phyloP scores from a whole-genome alignment of 306 rosid species.

The Phaseolus lunatus region DNA sequence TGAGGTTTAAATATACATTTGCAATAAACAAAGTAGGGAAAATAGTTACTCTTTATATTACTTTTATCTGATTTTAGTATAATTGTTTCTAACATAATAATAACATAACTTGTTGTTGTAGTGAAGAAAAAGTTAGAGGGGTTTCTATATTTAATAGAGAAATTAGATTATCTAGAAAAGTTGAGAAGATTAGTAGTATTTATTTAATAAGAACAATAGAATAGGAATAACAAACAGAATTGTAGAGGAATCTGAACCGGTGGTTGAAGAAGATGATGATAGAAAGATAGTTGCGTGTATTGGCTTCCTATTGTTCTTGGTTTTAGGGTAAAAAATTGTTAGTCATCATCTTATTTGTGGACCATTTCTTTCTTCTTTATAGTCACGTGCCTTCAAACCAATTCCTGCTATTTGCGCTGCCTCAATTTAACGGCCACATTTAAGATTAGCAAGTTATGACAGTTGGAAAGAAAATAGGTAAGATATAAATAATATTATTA shows the following conservation, averaged over 20 bases:
- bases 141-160: neutral
- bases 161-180: neutral
- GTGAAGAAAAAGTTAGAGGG: neutral
- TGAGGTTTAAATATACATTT: too few relatives aligned
- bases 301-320: constrained; percentile 1
- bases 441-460: neutral
- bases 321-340: constrained; percentile 24
- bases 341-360: constrained; percentile 32
- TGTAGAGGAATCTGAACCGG: constrained; percentile 20
- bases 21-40: too few relatives aligned
- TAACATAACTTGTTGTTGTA: too few relatives aligned
- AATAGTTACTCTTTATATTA: too few relatives aligned
- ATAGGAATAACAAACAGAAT: neutral
- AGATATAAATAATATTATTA: too few relatives aligned
- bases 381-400: neutral
- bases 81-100: too few relatives aligned
- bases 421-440: neutral
- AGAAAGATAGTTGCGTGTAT: constrained; percentile 11
- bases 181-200: neutral
- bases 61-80: too few relatives aligned
- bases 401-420: neutral
- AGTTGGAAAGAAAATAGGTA: neutral
- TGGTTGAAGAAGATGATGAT: neutral
- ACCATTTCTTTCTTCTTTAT: neutral
- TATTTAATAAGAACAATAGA: neutral